Evolutionary conservation across 2,329 filamentous ascomycete genomes (phyloP).

Genomic region (Apiospora sp.): DNA sequence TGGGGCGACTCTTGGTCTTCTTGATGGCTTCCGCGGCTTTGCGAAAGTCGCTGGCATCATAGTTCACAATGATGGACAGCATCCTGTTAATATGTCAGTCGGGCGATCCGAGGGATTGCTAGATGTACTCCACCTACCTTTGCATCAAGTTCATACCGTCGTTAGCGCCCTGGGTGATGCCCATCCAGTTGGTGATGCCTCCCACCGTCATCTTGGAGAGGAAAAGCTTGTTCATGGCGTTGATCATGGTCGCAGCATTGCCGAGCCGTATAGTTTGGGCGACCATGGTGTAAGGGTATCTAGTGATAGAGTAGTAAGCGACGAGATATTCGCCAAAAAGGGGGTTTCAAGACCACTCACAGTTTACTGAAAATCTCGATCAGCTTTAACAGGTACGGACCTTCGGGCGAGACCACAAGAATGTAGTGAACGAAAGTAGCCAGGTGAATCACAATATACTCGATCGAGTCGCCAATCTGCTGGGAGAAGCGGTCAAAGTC

Average conservation of each 20-base stretch:
- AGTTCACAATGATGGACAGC: slow-evolving; percentile 74
- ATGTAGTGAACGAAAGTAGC: slow-evolving; percentile 79
- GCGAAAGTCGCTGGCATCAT: slow-evolving; percentile 76
- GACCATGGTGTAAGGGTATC: slow-evolving; percentile 73
- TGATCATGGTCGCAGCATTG: slow-evolving; percentile 85
- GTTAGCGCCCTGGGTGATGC: slow-evolving; percentile 73
- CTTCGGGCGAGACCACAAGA: slow-evolving; percentile 77
- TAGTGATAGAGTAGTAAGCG: not conserved
- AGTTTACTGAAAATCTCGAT: slow-evolving; percentile 74
- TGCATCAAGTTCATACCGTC: slow-evolving; percentile 86
- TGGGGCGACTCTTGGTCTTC: slow-evolving; percentile 63
- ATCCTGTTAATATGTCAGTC: slow-evolving; percentile 58
- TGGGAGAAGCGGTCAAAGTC: slow-evolving; percentile 71
- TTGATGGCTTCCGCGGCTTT: slow-evolving; percentile 71
- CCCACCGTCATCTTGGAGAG: slow-evolving; percentile 81
- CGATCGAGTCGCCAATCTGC: slow-evolving; percentile 68
- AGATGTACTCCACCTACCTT: slow-evolving; percentile 43
- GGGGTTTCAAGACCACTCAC: not conserved
- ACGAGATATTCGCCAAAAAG: not conserved
- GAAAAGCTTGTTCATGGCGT: slow-evolving; percentile 74
- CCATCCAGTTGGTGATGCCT: slow-evolving; percentile 81
- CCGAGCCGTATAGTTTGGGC: slow-evolving; percentile 78
- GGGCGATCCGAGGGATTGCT: too few species aligned
- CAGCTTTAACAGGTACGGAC: slow-evolving; percentile 75
- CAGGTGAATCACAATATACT: slow-evolving; percentile 64